Percentiles rank a stretch among this genome's conserved stretches.
Evolutionary conservation across 1,284 basidiomycete genomes (phyloP).

Genomic region (Puccinia horiana): DNA sequence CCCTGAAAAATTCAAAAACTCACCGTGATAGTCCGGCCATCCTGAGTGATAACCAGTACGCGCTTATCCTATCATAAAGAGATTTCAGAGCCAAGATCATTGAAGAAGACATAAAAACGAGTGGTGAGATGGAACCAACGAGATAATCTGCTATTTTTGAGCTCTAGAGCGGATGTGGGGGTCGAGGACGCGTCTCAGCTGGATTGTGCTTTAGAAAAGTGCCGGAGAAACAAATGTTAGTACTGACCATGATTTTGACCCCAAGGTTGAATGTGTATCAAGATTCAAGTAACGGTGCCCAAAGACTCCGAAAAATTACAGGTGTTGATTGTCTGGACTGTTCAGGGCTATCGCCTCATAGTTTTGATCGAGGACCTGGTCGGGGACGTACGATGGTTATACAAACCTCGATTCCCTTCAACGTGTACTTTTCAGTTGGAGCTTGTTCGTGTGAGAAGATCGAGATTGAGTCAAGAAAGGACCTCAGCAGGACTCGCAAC

Average conservation of each 20-base stretch:
- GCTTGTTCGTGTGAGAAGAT: not conserved
- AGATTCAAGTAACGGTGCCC: not conserved
- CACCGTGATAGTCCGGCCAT: constrained; percentile 74
- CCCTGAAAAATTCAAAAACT: constrained; percentile 3
- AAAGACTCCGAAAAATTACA: not conserved
- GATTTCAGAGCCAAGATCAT: not conserved
- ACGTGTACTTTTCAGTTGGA: not conserved
- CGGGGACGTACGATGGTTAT: constrained; percentile 15
- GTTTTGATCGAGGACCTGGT: not conserved
- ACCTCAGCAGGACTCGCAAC: not conserved
- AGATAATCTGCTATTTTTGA: constrained; percentile 48
- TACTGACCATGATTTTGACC: constrained; percentile 9
- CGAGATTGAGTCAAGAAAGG: not conserved
- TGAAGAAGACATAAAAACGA: not conserved
- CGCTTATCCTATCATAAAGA: constrained; percentile 36
- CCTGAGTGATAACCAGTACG: constrained; percentile 83
- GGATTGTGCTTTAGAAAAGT: not conserved
- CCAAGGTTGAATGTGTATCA: not conserved
- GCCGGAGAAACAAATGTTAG: not conserved
- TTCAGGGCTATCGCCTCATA: constrained; percentile 10
- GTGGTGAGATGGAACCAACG: constrained; percentile 9
- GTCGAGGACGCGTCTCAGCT: not conserved
- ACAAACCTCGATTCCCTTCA: not conserved
- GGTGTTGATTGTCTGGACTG: not conserved
- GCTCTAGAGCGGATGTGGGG: not conserved